Percentiles rank a stretch among this genome's conserved stretches.
These are phyloP conservation scores for Aspergillus taichungensis DNA, from an alignment of 495 filamentous ascomycete genomes.

Conservation along the genomic window DNA sequence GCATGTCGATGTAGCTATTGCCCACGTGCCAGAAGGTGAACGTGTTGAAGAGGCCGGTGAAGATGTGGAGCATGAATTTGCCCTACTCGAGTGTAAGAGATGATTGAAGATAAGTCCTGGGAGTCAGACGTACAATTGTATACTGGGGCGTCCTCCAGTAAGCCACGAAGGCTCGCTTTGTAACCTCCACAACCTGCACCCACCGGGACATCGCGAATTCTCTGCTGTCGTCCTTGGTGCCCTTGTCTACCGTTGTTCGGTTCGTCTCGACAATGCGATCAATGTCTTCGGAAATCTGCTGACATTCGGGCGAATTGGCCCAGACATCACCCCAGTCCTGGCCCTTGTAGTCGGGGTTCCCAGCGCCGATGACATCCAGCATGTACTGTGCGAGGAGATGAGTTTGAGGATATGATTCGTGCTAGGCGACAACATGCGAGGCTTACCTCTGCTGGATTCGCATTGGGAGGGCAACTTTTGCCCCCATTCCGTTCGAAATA, in stretches of 20 bases:
- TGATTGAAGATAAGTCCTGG: background rate
- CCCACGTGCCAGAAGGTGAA: slow-evolving; percentile 59
- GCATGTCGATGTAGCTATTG: slow-evolving; percentile 50
- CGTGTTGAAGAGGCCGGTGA: slow-evolving; percentile 56
- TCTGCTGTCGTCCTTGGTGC: slow-evolving; percentile 31
- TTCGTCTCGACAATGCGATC: slow-evolving; percentile 35
- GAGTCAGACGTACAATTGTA: slow-evolving; percentile 28
- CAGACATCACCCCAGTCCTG: slow-evolving; percentile 56
- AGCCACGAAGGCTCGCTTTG: slow-evolving; percentile 44
- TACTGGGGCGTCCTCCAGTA: slow-evolving; percentile 57
- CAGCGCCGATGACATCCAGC: slow-evolving; percentile 58
- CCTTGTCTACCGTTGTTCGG: slow-evolving; percentile 18
- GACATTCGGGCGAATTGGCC: slow-evolving; percentile 38
- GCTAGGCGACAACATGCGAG: no score
- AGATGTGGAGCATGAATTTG: slow-evolving; percentile 54
- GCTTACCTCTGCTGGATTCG: slow-evolving; percentile 53
- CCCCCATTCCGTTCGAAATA: slow-evolving; percentile 59
- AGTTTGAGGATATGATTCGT: background rate
- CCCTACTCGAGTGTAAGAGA: slow-evolving; percentile 20
- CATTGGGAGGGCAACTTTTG: slow-evolving; percentile 43
- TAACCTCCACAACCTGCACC: slow-evolving; percentile 40
- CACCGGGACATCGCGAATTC: slow-evolving; percentile 56
- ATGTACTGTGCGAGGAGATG: slow-evolving; percentile 38
- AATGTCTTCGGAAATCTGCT: slow-evolving; percentile 36
- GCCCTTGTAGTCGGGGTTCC: slow-evolving; percentile 52